Percentiles rank a stretch among this genome's conserved stretches.
Conservation (phyloP, 768 basidiomycete species). For the Austroboletus eburneus region DNA sequence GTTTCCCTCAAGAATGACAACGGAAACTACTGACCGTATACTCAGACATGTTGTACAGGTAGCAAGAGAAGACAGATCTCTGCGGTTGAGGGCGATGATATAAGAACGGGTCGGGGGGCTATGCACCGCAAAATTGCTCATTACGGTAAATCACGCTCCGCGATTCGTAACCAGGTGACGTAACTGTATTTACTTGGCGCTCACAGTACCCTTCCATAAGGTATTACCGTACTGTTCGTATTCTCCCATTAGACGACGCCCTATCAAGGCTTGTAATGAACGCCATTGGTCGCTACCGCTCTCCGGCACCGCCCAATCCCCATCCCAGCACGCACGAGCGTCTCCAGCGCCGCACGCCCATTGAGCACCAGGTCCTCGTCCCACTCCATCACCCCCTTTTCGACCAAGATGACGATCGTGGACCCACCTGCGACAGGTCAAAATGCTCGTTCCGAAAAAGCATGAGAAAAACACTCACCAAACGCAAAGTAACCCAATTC, state of each 20-base stretch:
- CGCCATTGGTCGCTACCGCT: constrained; percentile 5
- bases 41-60: neutral
- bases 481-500: constrained; percentile 96
- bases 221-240: no score
- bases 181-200: no score
- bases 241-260: no score
- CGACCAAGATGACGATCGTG: constrained; percentile 87
- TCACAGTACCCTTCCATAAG: no score
- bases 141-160: no score
- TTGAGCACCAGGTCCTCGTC: constrained; percentile 89
- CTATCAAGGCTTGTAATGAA: constrained; percentile 1
- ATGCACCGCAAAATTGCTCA: no score
- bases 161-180: no score
- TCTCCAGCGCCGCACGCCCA: constrained; percentile 82
- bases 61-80: no score
- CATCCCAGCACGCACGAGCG: constrained; percentile 84
- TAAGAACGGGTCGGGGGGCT: no score
- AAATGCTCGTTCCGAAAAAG: neutral
- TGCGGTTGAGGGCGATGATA: no score
- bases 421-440: constrained; percentile 65
- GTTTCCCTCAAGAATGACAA: neutral
- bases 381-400: constrained; percentile 81
- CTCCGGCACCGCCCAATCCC: constrained; percentile 57
- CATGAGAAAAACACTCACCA: constrained; percentile 45
- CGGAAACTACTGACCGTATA: neutral